Percentiles rank a stretch among this genome's conserved stretches.
Conservation (phyloP, 2,329 filamentous ascomycete genomes). For the Trichophyton rubrum region DNA sequence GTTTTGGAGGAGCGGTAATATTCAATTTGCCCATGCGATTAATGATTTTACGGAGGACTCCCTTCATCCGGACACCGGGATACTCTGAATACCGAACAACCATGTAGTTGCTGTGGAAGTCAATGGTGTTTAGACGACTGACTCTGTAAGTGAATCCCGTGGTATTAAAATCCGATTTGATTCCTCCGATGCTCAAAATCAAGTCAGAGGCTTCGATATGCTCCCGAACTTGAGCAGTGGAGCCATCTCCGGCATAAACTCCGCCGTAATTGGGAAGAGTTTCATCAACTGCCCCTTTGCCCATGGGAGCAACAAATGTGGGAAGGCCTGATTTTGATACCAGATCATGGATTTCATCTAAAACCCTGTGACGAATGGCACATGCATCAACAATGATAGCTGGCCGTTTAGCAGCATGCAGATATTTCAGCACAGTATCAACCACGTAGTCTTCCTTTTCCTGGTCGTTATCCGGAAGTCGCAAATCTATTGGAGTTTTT, state of each 20-base stretch:
- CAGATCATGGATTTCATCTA: conserved; percentile 58
- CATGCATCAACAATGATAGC: conserved; percentile 70
- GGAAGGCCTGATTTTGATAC: conserved; percentile 61
- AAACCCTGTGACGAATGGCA: conserved; percentile 59
- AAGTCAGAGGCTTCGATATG: conserved; percentile 31
- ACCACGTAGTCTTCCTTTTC: conserved; percentile 67
- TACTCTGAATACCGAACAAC: conserved; percentile 69
- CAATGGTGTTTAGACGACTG: conserved; percentile 63
- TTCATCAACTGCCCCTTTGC: conserved; percentile 70
- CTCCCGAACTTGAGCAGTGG: conserved; percentile 37
- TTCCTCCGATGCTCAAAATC: conserved; percentile 28
- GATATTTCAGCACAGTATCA: conserved; percentile 56
- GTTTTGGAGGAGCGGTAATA: conserved; percentile 41
- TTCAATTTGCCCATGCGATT: conserved; percentile 46
- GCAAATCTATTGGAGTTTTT: conserved; percentile 52
- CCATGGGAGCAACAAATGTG: conserved; percentile 74
- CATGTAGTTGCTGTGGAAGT: conserved; percentile 64
- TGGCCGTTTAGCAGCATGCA: conserved; percentile 58
- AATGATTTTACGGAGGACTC: conserved; percentile 60
- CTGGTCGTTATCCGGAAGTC: conserved; percentile 50
- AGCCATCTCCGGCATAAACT: conserved; percentile 68
- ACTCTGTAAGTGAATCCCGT: conserved; percentile 71
- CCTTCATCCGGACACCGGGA: conserved; percentile 62
- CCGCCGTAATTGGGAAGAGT: conserved; percentile 59
- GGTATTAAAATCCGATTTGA: conserved; percentile 36